A percentile compares a stretch with the other conserved stretches of the same genome.
Evolutionary conservation across 495 filamentous ascomycete species (phyloP).

Genomic region (Pyrenopolyporus hunteri): DNA sequence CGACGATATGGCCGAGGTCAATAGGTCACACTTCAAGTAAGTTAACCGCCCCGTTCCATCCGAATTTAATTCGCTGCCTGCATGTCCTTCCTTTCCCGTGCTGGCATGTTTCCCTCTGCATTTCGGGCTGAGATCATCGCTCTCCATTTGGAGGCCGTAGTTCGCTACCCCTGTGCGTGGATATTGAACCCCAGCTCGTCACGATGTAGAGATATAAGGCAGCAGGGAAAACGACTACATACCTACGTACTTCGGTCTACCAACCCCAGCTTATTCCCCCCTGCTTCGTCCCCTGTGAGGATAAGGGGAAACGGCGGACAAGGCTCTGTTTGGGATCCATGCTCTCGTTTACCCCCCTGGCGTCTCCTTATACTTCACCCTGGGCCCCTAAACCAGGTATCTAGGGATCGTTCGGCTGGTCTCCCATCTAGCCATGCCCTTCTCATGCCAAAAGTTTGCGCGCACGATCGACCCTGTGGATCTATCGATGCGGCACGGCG

Average conservation of each 20-base stretch:
- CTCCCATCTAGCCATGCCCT: not conserved
- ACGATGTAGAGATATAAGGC: not conserved
- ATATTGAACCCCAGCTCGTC: not conserved
- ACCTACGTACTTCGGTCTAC: not conserved
- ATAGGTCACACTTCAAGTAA: constrained; percentile 55
- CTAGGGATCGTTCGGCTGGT: not conserved
- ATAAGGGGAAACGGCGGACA: not conserved
- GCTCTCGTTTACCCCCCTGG: not conserved
- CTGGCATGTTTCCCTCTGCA: constrained; percentile 2
- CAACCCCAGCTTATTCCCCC: not conserved
- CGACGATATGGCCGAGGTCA: constrained; percentile 40
- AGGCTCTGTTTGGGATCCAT: not conserved
- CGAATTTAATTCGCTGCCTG: constrained; percentile 8
- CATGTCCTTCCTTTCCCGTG: constrained; percentile 12
- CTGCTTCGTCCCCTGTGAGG: not conserved
- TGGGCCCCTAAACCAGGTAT: not conserved
- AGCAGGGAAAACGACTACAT: not conserved
- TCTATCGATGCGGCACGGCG: constrained; percentile 21
- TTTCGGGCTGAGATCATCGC: constrained; percentile 7
- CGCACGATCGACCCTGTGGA: constrained; percentile 19
- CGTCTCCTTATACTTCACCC: not conserved
- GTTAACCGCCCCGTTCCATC: constrained; percentile 18
- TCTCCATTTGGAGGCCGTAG: constrained; percentile 1
- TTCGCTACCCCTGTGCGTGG: constrained; percentile 1
- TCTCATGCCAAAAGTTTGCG: constrained; percentile 5